Conservation (phyloP, 192 early-diverging fungal species). For the Coemansia sp. region DNA sequence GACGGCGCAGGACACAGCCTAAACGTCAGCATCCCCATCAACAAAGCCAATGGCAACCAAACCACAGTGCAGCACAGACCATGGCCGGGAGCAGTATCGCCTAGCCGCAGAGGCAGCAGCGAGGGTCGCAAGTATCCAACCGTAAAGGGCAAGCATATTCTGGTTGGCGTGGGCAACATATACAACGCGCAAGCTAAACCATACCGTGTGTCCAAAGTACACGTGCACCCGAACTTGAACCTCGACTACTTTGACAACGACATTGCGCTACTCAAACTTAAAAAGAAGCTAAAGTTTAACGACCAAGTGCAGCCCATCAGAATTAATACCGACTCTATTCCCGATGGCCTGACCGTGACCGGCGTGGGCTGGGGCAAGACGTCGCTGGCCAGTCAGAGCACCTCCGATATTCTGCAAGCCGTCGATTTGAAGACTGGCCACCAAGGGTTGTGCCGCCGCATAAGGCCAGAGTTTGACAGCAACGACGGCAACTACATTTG, state of each 20-base stretch:
- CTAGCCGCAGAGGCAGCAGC: no score
- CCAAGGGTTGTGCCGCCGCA: slow-evolving; percentile 16
- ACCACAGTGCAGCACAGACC: not conserved
- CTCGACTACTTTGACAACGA: slow-evolving; percentile 51
- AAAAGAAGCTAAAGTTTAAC: slow-evolving; percentile 25
- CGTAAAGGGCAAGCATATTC: slow-evolving; percentile 19
- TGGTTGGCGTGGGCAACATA: slow-evolving; percentile 31
- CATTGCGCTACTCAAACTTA: slow-evolving; percentile 48
- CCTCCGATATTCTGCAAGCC: slow-evolving; percentile 21
- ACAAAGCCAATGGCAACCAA: not conserved
- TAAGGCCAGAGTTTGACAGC: slow-evolving; percentile 14
- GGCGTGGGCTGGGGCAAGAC: slow-evolving; percentile 52
- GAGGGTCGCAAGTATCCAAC: slow-evolving; percentile 6
- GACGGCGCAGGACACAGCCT: slow-evolving; percentile 14
- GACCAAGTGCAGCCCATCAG: slow-evolving; percentile 32
- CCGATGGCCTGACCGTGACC: slow-evolving; percentile 27
- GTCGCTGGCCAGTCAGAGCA: slow-evolving; percentile 7
- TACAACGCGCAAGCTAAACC: slow-evolving; percentile 1
- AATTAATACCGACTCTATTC: slow-evolving; percentile 23
- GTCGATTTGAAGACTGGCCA: slow-evolving; percentile 30
- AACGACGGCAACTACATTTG: slow-evolving; percentile 49
- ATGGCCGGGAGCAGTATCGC: not conserved
- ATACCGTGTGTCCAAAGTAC: slow-evolving; percentile 24
- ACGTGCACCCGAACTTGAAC: slow-evolving; percentile 33
- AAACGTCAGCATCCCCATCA: slow-evolving; percentile 9